Evolutionary conservation across 225 moss, liverwort and hornwort genomes (phyloP), one percentile per base, ranked within the genome.

Genomic region (Polytrichum commune): DNA sequence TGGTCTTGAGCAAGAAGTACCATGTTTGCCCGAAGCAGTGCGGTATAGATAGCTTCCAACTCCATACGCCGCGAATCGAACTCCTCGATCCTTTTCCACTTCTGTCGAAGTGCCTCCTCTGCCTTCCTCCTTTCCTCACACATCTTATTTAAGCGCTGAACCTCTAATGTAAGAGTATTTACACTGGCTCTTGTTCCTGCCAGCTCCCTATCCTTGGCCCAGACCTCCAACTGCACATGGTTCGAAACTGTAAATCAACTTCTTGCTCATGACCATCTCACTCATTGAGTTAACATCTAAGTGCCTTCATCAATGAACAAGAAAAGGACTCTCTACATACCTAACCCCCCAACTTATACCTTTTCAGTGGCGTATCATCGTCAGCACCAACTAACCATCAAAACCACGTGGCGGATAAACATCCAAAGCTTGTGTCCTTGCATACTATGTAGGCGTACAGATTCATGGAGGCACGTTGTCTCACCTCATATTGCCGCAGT

Each of bases 81-180:
- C 71, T 98, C 95, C 69, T 98, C 97, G 75, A 98, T 98, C 72
- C 88, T 92, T 83, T 88, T 95, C 97, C 97, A 98, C 71, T 98
- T 98, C 67, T 90, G 89, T 53, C 97, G 90, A n/a, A 98, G 83
- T 77, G 88, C 86, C 77, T 95, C 97, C 74, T 95, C 93, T 56
- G 97, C 97, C 77, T 95, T 92, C 82, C 86, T 91, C 68, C 97
- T 88, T 81, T 98, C 97, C 81, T 98, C 92, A 54, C 93, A 91
- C 84, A 90, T 83, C 83, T 94, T 90, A 66, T 88, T 91, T 67
- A 98, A 75, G 65, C 97, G 95, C 77, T 98, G 94, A 65, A 95
- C 89, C 77, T 98, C 97, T 68, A 80, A 85, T 32, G 79, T 77
- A 32, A 98, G 87, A 66, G 82, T 89, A 63, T 85, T 91, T 27